Evolutionary conservation across 2,329 filamentous ascomycete genomes (phyloP), one percentile per base, ranked within the genome.

Genomic region (Colletotrichum magnum): DNA sequence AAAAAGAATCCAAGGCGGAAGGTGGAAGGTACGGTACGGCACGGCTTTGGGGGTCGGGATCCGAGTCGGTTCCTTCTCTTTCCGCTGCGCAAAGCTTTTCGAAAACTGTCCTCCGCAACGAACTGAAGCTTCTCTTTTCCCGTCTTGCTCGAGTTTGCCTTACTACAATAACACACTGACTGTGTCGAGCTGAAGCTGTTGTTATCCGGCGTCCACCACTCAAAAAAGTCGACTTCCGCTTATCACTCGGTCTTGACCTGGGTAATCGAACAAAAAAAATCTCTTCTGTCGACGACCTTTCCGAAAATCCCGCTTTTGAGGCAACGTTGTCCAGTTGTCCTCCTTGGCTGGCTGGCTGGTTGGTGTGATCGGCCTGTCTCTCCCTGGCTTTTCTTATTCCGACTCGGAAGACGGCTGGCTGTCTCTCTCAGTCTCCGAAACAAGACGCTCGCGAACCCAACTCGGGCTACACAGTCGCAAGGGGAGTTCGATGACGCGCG

Each of bases 401-500:
- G 45, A 61, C 50, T 60, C 66, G 62, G 66, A 59, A 52, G 62
- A 24, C 45, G 62, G 26, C 9, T 51, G 62, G 26, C 15, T 65
- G 61, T 60, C 56, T 61, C 13, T 69, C 61, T 66, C 66, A 39
- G 51, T 54, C 56, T 69, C 56, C 67, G 67, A 61, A 66, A 67
- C 67, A 66, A 64, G 45, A 39, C 18, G 24, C 62, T 63, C 56
- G 62, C 62, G 52, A 66, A 47, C 66, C 67, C 32, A 36, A 57
- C 59, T 69, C 66, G 62, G 56, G 62, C 57, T 69, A 69, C 67
- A 69, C 62, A 45, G 54, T 60, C 62, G 50, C 67, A 67, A 64
- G 16, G 47, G 39, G 32, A 28, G 41, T 41, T 67, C 51, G n/a
- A 21, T 26, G 28, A 66, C n/a, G 48, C 41, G 50, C 41, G 50